phyloP scores from a whole-genome alignment of 345 rosid species.

The Aurinia saxatilis region DNA sequence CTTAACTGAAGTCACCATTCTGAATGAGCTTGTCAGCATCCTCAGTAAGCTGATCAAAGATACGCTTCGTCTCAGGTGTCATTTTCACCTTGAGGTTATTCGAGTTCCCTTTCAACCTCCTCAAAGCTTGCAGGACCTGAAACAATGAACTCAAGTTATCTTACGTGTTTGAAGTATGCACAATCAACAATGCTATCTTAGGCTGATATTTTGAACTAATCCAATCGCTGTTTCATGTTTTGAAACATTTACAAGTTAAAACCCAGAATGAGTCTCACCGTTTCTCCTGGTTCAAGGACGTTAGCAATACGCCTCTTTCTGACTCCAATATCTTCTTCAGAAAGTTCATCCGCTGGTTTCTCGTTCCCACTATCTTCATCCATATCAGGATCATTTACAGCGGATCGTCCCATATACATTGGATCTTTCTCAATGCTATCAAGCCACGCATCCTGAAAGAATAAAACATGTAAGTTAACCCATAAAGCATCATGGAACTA shows the following conservation, averaged over 20 bases:
- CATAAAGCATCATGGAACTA: not conserved
- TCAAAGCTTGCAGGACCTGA: conserved; percentile 83
- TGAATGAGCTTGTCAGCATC: conserved; percentile 80
- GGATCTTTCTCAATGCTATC: conserved; percentile 64
- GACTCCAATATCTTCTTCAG: conserved; percentile 59
- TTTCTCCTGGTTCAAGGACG: conserved; percentile 85
- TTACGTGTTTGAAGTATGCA: not conserved
- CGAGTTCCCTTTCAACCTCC: conserved; percentile 81
- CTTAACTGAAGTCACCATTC: conserved; percentile 89
- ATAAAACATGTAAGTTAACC: conserved; percentile 15
- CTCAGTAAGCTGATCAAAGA: conserved; percentile 97
- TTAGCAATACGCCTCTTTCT: conserved; percentile 81
- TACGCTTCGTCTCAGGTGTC: conserved; percentile 62
- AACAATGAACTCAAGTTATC: conserved; percentile 10
- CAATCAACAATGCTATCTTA: not conserved
- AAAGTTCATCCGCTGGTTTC: conserved; percentile 44
- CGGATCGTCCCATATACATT: conserved; percentile 38
- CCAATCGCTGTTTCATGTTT: not conserved
- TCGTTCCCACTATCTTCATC: conserved; percentile 33
- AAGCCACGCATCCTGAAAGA: conserved; percentile 95
- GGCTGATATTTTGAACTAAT: not conserved
- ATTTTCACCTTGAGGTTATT: conserved; percentile 76
- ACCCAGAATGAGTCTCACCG: conserved; percentile 41
- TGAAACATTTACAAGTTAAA: not conserved
- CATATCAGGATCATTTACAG: conserved; percentile 24